Conservation (phyloP, 2,329 filamentous ascomycete species). For the Xylariaceae sp. region DNA sequence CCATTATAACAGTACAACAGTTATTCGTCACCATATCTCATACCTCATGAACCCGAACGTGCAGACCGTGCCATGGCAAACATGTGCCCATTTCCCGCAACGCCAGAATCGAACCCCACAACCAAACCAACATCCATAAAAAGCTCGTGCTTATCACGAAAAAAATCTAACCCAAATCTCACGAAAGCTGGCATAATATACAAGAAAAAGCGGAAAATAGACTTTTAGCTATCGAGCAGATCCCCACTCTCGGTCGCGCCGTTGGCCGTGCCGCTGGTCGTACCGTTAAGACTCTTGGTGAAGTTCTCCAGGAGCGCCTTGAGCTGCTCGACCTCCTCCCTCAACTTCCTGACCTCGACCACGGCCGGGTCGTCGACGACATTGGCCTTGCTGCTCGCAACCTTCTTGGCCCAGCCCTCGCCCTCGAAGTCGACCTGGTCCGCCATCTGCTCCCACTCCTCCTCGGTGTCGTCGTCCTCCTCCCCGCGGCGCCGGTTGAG, state of each 20-base stretch:
- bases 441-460: slow-evolving; percentile 90
- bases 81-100: neutral
- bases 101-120: neutral
- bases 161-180: neutral
- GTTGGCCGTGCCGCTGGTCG: neutral
- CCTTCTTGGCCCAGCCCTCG: slow-evolving; percentile 83
- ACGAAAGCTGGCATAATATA: neutral
- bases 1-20: too few species aligned
- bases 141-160: neutral
- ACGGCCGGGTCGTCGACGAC: slow-evolving; percentile 77
- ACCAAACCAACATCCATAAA: neutral
- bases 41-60: neutral
- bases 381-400: slow-evolving; percentile 76
- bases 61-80: neutral
- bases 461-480: slow-evolving; percentile 82
- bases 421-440: slow-evolving; percentile 75
- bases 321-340: slow-evolving; percentile 60
- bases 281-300: slow-evolving; percentile 22
- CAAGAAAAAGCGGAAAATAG: neutral
- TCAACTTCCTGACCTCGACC: slow-evolving; percentile 66
- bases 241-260: slow-evolving; percentile 17
- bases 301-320: slow-evolving; percentile 49
- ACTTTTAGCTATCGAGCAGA: slow-evolving; percentile 13
- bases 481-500: slow-evolving; percentile 79
- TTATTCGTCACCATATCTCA: slow-evolving; percentile 18